Conservation (phyloP, 2,329 filamentous ascomycete genomes). For the Metarhizium rileyi region DNA sequence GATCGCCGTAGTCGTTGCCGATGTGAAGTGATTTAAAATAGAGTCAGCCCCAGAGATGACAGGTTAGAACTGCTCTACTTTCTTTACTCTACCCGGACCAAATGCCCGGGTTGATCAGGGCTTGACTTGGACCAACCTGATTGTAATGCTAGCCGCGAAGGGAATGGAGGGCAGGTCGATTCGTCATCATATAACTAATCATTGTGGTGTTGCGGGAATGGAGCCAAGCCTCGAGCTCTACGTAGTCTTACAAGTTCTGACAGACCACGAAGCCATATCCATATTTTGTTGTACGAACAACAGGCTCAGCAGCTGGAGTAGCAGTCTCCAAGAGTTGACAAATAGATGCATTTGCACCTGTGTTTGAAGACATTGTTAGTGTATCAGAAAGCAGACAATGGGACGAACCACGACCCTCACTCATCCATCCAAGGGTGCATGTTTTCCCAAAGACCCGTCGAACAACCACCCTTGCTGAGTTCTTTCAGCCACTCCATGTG, state of each 20-base stretch:
- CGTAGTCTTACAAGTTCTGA: neutral
- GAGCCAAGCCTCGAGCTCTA: neutral
- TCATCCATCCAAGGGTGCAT: too few relatives aligned
- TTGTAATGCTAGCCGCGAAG: neutral
- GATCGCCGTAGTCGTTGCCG: too few relatives aligned
- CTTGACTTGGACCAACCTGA: neutral
- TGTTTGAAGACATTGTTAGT: neutral
- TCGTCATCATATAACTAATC: neutral
- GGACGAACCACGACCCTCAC: neutral
- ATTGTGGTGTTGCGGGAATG: neutral
- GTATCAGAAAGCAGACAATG: too few relatives aligned
- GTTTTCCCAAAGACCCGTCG: too few relatives aligned
- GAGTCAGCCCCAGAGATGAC: too few relatives aligned
- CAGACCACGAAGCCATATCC: neutral
- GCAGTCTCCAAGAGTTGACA: too few relatives aligned
- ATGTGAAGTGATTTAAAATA: too few relatives aligned
- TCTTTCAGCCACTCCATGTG: neutral
- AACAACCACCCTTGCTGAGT: neutral
- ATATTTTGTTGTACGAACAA: neutral
- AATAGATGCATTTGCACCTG: neutral
- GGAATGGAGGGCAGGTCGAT: neutral
- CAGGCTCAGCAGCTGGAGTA: too few relatives aligned
- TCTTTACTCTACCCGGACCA: too few relatives aligned
- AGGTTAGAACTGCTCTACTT: too few relatives aligned
- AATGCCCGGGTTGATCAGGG: too few relatives aligned